Percentiles rank a stretch among this genome's conserved stretches.
phyloP scores from a whole-genome alignment of 1,139 yeast genomes.

The Geotrichum histeridarum region DNA sequence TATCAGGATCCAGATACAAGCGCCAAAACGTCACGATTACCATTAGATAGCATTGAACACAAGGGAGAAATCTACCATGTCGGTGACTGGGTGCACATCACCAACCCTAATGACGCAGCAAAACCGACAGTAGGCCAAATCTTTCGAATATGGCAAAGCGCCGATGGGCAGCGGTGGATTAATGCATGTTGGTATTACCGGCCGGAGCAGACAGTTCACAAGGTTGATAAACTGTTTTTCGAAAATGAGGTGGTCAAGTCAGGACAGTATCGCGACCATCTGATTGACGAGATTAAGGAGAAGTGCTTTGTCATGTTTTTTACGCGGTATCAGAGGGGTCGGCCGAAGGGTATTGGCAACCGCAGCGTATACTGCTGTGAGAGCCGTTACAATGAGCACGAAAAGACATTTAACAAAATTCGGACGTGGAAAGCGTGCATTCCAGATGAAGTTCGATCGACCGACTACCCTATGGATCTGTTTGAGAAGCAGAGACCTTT shows the following conservation, averaged over 20 bases:
- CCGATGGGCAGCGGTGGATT: slow-evolving; percentile 79
- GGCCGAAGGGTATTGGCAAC: slow-evolving; percentile 66
- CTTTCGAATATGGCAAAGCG: slow-evolving; percentile 82
- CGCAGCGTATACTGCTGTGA: slow-evolving; percentile 87
- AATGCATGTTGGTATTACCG: slow-evolving; percentile 97
- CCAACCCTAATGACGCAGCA: slow-evolving; percentile 78
- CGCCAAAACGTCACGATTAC: slow-evolving; percentile 57
- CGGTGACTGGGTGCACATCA: slow-evolving; percentile 92
- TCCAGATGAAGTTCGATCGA: slow-evolving; percentile 90
- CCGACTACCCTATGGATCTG: slow-evolving; percentile 66
- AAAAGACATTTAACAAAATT: slow-evolving; percentile 85
- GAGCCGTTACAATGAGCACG: slow-evolving; percentile 85
- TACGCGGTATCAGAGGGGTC: slow-evolving; percentile 91
- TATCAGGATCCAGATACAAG: slow-evolving; percentile 57
- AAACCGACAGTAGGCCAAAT: slow-evolving; percentile 93
- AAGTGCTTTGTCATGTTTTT: slow-evolving; percentile 93
- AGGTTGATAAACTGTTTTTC: slow-evolving; percentile 80
- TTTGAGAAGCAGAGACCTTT: slow-evolving; percentile 47
- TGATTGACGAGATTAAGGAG: slow-evolving; percentile 80
- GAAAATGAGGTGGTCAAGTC: slow-evolving; percentile 94
- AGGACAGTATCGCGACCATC: slow-evolving; percentile 93
- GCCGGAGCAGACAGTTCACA: slow-evolving; percentile 95
- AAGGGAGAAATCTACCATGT: slow-evolving; percentile 71
- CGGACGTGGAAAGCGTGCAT: slow-evolving; percentile 98
- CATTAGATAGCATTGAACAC: slow-evolving; percentile 68